Conservation (phyloP, 176 grass and related monocot species). For the Rhynchospora tenuis region DNA sequence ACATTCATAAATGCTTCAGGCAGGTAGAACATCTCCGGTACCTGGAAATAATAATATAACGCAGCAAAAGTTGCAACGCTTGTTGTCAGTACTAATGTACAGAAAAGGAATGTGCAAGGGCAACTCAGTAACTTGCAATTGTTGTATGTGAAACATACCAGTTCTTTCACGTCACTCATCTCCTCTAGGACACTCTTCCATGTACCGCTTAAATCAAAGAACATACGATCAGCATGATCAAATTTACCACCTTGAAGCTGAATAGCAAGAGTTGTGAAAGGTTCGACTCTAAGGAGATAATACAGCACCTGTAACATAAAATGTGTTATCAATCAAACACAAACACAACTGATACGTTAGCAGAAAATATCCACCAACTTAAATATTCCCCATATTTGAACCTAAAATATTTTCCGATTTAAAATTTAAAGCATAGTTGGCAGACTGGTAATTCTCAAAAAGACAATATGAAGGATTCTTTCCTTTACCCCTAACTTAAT, state of each 20-base stretch:
- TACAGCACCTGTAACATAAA: conserved; percentile 79
- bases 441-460: neutral
- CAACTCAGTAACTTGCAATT: neutral
- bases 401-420: neutral
- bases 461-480: neutral
- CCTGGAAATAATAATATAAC: conserved; percentile 46
- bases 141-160: conserved; percentile 52
- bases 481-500: neutral
- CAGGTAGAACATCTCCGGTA: conserved; percentile 98
- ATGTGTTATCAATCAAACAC: conserved; percentile 21
- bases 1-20: conserved; percentile 71
- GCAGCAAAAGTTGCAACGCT: neutral
- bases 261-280: conserved; percentile 95
- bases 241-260: conserved; percentile 98
- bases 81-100: neutral
- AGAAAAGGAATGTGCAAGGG: neutral
- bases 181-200: conserved; percentile 97
- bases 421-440: neutral
- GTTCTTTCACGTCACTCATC: conserved; percentile 99
- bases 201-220: conserved; percentile 80
- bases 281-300: conserved; percentile 96
- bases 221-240: conserved; percentile 99
- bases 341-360: neutral
- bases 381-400: neutral
- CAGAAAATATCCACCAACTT: neutral